These are phyloP conservation scores for Xylaria sp. DNA, from an alignment of 2,329 filamentous ascomycete genomes.

Conservation along the genomic window DNA sequence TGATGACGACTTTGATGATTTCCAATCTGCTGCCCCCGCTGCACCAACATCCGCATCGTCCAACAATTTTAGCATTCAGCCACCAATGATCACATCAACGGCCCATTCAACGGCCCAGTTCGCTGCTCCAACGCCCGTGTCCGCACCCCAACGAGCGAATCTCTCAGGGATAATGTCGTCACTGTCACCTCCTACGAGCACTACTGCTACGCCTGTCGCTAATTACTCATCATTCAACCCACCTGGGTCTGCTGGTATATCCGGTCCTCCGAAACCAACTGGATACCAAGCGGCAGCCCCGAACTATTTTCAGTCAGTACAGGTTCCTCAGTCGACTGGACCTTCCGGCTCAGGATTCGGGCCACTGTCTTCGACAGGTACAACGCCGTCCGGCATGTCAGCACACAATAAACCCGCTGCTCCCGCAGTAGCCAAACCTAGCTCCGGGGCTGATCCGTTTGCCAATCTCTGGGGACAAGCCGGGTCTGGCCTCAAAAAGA, in stretches of 20 bases:
- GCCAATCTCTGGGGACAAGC: constrained; percentile 85
- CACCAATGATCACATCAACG: constrained; percentile 62
- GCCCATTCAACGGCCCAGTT: constrained; percentile 73
- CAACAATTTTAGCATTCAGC: constrained; percentile 56
- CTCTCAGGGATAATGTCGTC: constrained; percentile 86
- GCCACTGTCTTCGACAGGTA: constrained; percentile 38
- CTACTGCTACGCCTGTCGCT: constrained; percentile 64
- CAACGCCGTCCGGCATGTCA: constrained; percentile 53
- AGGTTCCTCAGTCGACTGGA: constrained; percentile 52
- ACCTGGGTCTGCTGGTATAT: constrained; percentile 56
- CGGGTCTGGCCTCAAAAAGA: constrained; percentile 80
- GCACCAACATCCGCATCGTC: constrained; percentile 58
- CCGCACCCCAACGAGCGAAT: constrained; percentile 82
- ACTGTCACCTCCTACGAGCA: constrained; percentile 77
- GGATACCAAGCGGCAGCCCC: constrained; percentile 82
- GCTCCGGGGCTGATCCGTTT: constrained; percentile 83
- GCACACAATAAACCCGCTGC: constrained; percentile 61
- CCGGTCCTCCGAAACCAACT: constrained; percentile 62
- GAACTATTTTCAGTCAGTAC: constrained; percentile 94
- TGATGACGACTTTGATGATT: constrained; percentile 97
- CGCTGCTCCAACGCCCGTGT: constrained; percentile 84
- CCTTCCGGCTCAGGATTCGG: constrained; percentile 45
- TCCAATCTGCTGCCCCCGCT: constrained; percentile 84
- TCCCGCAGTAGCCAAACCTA: constrained; percentile 62
- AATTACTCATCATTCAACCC: constrained; percentile 74